Base-by-base conservation (phyloP, 2,329 filamentous ascomycete genomes). In the Monosporascus sp. region DNA sequence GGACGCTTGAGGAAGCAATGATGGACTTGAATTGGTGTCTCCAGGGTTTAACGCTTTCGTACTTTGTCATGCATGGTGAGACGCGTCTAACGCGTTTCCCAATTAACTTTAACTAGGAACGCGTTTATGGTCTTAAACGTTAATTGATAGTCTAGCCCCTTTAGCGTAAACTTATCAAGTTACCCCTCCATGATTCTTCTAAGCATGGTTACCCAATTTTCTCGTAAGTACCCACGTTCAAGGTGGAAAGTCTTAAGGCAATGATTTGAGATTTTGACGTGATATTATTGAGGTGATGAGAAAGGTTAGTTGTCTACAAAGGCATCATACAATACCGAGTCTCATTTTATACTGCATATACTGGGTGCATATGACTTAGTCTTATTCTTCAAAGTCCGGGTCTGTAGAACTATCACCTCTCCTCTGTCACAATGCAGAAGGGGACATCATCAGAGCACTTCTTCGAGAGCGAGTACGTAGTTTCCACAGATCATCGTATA, bases 381-480 rank as follows among this genome's bases (percentile, higher is more conserved):
- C 35, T 14, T 50, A 47, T 50, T 35, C 47, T 39, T 31, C 31
- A 51, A 27, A 49, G 27, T 38, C 31, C 51, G 55, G 49, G 27
- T 18, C 44, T 41, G 48, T 25, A 47, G 46, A 41, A 48, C 41
- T 44, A 36, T 39, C 48, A 37, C 50, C 49, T 38, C 46, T 31
- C 45, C 46, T 37, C 50, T 46, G 53, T 55, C 57, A 86, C 82
- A 77, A 87, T 88, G 70, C 54, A 61, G 11, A 80, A 83, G 58
- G 88, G 88, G 27, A 80, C 82, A 49, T 83, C 96, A 65, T 80
- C 86, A 50, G 86, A 88, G 31, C 84, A 94, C 67, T 97, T 95
- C 76, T 97, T 97, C 67, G 89, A 97, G 72, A 95, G 91, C 31
- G 88, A 92, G 90, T 94, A 74, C 72, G 85, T 70, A 24, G 47